Base-by-base conservation (phyloP, 2,329 filamentous ascomycete genomes). In the Pseudogymnoascus destructans region DNA sequence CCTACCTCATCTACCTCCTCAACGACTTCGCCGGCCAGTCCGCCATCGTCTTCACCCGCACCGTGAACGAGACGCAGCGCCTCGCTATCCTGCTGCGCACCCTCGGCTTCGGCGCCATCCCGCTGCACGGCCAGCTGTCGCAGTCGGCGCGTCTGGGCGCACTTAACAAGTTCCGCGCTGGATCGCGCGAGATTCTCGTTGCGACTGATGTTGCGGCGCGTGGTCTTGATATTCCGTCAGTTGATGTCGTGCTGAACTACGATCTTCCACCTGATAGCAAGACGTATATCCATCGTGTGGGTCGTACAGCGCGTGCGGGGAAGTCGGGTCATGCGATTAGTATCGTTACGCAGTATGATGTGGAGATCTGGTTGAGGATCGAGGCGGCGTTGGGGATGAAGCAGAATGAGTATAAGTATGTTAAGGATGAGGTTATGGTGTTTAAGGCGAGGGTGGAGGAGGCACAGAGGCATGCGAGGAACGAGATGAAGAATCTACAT, bases 181-280 rank as follows among this genome's bases (percentile, higher is more conserved):
- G 85, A 6, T 81, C 79, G n/a, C 79, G 90, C 40, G 83, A 95
- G 63, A 92, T 98, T 36, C 80, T 98, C 3, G 87, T 96, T 3
- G 90, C 90, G 9, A 96, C 91, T 0, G 91, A 96, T 70, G 89
- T 96, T n/a, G 91, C 91, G 1, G 88, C 91, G 0, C 84, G 91
- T 69, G 92, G 91, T 77, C 77, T 96, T 5, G 91, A 96, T 75
- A 95, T 96, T 52, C 90, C 90, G 10, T 86, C 82, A n/a, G 90
- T 96, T 10, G 89, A 95, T 63, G 74, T 92, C 0, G 88, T 96
- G 2, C 71, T 95, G 63, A 95, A 95, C 72, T 87, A 85, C 64
- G 90, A 95, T 66, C 73, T 95, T 2, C 89, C 90, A 0, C 80
- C 83, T 25, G 89, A 95, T 71, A 87, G 82, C 65, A 95, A 95